phyloP scores from a whole-genome alignment of 768 basidiomycete genomes.

The Lentinus brumalis region DNA sequence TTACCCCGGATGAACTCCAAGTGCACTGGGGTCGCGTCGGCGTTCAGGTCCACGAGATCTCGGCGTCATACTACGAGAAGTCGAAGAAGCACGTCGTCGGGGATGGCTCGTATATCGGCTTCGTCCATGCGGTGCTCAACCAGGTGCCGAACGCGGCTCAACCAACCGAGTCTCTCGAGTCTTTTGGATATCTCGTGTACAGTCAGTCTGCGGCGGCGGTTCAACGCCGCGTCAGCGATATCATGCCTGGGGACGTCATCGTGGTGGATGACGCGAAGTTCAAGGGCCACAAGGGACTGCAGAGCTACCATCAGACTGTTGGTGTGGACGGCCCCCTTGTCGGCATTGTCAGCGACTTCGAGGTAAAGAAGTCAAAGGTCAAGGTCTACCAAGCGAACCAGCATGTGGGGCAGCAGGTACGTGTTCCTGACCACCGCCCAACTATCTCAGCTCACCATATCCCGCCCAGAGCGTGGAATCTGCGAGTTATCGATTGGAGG shows the following conservation, averaged over 20 bases:
- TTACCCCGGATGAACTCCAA: conserved; percentile 67
- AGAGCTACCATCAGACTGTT: conserved; percentile 64
- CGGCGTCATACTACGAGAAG: conserved; percentile 66
- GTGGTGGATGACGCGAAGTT: conserved; percentile 74
- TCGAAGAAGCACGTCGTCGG: conserved; percentile 80
- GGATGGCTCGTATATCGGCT: conserved; percentile 83
- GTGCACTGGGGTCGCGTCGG: conserved; percentile 75
- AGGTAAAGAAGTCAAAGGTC: conserved; percentile 85
- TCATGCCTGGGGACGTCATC: conserved; percentile 85
- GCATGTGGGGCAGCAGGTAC: conserved; percentile 79
- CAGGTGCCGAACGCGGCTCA: conserved; percentile 65
- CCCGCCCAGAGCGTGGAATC: conserved; percentile 61
- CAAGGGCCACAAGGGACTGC: conserved; percentile 79
- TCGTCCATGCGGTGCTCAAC: conserved; percentile 65
- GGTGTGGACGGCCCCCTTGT: conserved; percentile 61
- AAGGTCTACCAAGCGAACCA: conserved; percentile 86
- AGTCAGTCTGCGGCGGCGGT: conserved; percentile 67
- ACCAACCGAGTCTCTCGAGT: conserved; percentile 37
- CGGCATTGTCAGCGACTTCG: conserved; percentile 81
- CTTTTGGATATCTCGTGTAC: conserved; percentile 77
- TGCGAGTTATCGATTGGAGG: conserved; percentile 86
- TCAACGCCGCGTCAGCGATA: conserved; percentile 73
- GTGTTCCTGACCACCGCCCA: conserved; percentile 5
- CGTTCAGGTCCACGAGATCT: conserved; percentile 69
- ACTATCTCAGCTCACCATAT: neutral